Evolutionary conservation across 2,329 filamentous ascomycete genomes (phyloP), one percentile per base, ranked within the genome.

Genomic region (Coleophoma crateriformis): DNA sequence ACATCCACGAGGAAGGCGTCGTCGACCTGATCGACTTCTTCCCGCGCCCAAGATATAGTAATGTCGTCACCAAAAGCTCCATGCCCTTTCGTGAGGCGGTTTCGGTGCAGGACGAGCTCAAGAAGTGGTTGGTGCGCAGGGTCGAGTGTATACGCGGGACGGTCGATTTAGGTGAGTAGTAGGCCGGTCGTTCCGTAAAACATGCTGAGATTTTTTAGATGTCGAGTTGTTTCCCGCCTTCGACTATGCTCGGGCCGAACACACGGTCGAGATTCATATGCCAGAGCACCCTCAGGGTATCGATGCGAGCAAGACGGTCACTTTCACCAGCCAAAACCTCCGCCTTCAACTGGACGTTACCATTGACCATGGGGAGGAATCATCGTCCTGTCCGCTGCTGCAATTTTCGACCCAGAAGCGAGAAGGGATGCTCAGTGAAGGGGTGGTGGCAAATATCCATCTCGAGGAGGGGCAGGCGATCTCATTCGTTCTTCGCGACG

Each of bases 1-100:
- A 86, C 64, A 85, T 89, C 55, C 79, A 85, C 54, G 87, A 90
- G 58, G 79, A 86, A 49, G 87, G 87, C 1, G 87, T 89, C 1
- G 79, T 87, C 11, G 85, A 87, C 49, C 64, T 90, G 32, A 73
- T 87, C 14, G 87, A 90, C 64, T 90, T 89, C 68, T 89, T 90
- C 56, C 86, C 86, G 0, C 76, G 87, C 1, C 84, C 85, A 11
- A 82, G 79, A 61, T 79, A 75, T 46, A 75, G 76, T 33, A 70
- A 71, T 38, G 75, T 82, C 27, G 65, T 81, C 15, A 68, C 71
- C 47, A 72, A 72, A 56, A 66, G 68, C 54, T 67, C 67, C 52
- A 77, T 67, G 58, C 71, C 76, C 7, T 82, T 73, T 46, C 73
- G 78, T 7, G 78, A 82, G 61, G 71, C 74, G 3, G 72, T 68